Evolutionary conservation across 2,329 filamentous ascomycete genomes (phyloP).

Genomic region (Venturia effusa): DNA sequence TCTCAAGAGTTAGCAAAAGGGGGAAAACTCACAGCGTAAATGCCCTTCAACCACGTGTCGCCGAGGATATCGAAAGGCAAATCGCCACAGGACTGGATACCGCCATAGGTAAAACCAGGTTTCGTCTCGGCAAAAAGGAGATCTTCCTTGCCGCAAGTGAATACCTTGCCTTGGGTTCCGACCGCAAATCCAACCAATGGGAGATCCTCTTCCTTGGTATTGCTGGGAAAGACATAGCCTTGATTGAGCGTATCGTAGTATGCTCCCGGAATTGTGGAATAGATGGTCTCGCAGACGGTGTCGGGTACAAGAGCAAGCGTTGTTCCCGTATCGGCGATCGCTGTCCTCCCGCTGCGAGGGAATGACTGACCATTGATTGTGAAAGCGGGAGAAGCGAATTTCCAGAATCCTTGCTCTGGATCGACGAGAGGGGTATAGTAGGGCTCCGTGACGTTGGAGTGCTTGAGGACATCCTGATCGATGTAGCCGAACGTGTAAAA

Average conservation of each 20-base stretch:
- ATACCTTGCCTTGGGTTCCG: slow-evolving; percentile 41
- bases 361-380: slow-evolving; percentile 47
- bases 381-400: slow-evolving; percentile 47
- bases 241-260: slow-evolving; percentile 41
- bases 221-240: slow-evolving; percentile 53
- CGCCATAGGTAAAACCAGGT: slow-evolving; percentile 49
- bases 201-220: slow-evolving; percentile 40
- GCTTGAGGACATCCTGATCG: slow-evolving; percentile 49
- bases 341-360: slow-evolving; percentile 44
- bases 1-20: neutral
- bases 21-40: slow-evolving; percentile 45
- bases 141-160: slow-evolving; percentile 52
- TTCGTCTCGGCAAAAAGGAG: slow-evolving; percentile 47
- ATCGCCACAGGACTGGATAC: slow-evolving; percentile 51
- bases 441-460: slow-evolving; percentile 43
- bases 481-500: slow-evolving; percentile 70
- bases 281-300: slow-evolving; percentile 48
- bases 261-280: slow-evolving; percentile 51
- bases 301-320: slow-evolving; percentile 57
- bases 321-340: slow-evolving; percentile 63
- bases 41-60: slow-evolving; percentile 51
- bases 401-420: slow-evolving; percentile 57
- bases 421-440: slow-evolving; percentile 49
- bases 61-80: slow-evolving; percentile 53
- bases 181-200: slow-evolving; percentile 54